Percentiles rank a stretch among this genome's conserved stretches.
Evolutionary conservation across 2,329 filamentous ascomycete genomes (phyloP).

Genomic region (Chaetomiaceae sp.): DNA sequence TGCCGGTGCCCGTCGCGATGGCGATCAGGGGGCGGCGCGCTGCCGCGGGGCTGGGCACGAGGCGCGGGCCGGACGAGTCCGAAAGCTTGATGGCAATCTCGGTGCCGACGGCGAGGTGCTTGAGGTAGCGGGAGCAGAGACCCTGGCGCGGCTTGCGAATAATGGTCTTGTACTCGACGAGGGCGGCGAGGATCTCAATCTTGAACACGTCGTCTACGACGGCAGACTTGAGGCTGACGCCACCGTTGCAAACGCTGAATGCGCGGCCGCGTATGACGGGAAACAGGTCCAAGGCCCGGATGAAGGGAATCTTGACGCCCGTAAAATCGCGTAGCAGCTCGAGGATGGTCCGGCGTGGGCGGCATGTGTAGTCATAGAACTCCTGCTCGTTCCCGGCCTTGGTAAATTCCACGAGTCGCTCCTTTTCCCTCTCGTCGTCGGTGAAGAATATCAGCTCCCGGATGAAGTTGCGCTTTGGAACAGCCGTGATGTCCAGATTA

Average conservation of each 20-base stretch:
- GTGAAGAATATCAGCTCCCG: conserved; percentile 71
- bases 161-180: conserved; percentile 87
- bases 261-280: conserved; percentile 81
- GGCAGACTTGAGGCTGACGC: background rate
- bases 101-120: conserved; percentile 53
- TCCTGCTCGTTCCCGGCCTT: conserved; percentile 78
- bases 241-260: conserved; percentile 85
- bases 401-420: conserved; percentile 77
- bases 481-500: conserved; percentile 82
- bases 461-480: conserved; percentile 84
- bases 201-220: background rate
- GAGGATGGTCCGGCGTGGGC: conserved; percentile 81
- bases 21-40: conserved; percentile 58
- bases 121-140: conserved; percentile 83
- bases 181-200: conserved; percentile 72
- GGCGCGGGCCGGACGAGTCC: conserved; percentile 42
- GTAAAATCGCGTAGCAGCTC: conserved; percentile 90
- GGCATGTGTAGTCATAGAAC: conserved; percentile 90
- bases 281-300: conserved; percentile 65
- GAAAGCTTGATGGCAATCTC: conserved; percentile 54
- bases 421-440: conserved; percentile 63
- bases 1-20: conserved; percentile 77
- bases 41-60: conserved; percentile 34
- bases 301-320: conserved; percentile 72
- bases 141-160: conserved; percentile 79